Base-by-base conservation (phyloP, 805 yeast genomes). In the Lachancea lanzarotensis region DNA sequence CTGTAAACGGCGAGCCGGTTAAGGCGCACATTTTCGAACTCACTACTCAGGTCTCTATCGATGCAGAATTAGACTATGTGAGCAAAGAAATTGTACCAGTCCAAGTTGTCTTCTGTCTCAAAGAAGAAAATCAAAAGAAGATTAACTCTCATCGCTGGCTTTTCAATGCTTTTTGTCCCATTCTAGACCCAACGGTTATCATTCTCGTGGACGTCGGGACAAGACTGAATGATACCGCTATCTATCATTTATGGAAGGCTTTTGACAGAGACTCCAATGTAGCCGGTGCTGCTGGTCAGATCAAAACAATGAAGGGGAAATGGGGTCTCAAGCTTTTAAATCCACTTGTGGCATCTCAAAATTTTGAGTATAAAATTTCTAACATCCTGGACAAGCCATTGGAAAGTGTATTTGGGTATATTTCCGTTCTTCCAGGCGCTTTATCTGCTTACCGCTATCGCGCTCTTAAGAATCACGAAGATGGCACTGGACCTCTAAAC, bases 231-330 rank as follows among this genome's bases (percentile, higher is more conserved):
- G 76, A 78, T 38, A 81, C 84, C 43, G 91, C 98, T 0, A 72
- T 91, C 20, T 95, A 93, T 59, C 93, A 91, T 55, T 71, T 93
- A 48, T 93, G 99, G 99, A 93, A 93, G 65, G 95, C 96, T 0
- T 93, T 93, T 65, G 98, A 93, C 64, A 76, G 81, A 54, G 97
- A 93, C 61, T 89, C 97, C 1, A 90, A 91, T 56, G 96, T 93
- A 43, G 99, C 96, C 0, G 99, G 99, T 51, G 98, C 96, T 1
- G 97, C 98, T 12, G 99, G 99, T 50, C 98, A 93, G 65, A 90
- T 93, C 60, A 84, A 84, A 50, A 88, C 98, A 0, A 83, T 91
- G 86, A 89, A 88, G 56, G 99, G 98, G 36, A 84, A 81, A 55
- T 84, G 81, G 25, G 88, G 97, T 77, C 57, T 69, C 19, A 87